These are phyloP conservation scores for Hypoxylon trugodes DNA, from an alignment of 495 filamentous ascomycete genomes.

Conservation along the genomic window DNA sequence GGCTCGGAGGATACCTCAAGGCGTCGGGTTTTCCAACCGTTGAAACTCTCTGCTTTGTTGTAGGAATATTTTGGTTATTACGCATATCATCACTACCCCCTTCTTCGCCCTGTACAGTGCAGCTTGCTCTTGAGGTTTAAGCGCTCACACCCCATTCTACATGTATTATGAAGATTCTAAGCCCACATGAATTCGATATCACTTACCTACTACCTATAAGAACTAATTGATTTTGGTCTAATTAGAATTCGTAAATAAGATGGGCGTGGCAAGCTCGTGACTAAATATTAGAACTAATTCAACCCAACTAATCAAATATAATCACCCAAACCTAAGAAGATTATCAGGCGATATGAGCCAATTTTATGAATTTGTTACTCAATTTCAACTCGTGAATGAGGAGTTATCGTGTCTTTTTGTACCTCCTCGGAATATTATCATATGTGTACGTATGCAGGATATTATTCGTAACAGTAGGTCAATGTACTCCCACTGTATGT, in stretches of 20 bases:
- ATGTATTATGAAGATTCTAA: neutral
- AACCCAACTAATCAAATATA: too few relatives aligned
- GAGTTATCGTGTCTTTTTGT: too few relatives aligned
- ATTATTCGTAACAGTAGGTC: too few relatives aligned
- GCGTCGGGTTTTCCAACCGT: constrained; percentile 24
- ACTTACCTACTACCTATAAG: too few relatives aligned
- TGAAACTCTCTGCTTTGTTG: constrained; percentile 17
- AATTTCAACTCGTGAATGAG: neutral
- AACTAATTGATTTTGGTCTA: neutral
- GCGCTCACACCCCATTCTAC: constrained; percentile 7
- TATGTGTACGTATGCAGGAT: too few relatives aligned
- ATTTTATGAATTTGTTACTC: neutral
- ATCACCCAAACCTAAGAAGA: neutral
- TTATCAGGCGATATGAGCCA: neutral
- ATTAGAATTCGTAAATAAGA: neutral
- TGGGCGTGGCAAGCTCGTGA: neutral
- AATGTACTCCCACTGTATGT: too few relatives aligned
- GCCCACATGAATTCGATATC: neutral
- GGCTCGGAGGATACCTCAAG: constrained; percentile 2
- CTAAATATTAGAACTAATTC: neutral
- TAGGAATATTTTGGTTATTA: constrained; percentile 23
- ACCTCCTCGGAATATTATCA: too few relatives aligned
- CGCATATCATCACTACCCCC: constrained; percentile 16
- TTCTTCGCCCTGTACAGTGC: constrained; percentile 22
- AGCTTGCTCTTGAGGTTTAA: neutral